Evolutionary conservation across 257 asterid species (phyloP).

Genomic region (Voacanga thouarsii): DNA sequence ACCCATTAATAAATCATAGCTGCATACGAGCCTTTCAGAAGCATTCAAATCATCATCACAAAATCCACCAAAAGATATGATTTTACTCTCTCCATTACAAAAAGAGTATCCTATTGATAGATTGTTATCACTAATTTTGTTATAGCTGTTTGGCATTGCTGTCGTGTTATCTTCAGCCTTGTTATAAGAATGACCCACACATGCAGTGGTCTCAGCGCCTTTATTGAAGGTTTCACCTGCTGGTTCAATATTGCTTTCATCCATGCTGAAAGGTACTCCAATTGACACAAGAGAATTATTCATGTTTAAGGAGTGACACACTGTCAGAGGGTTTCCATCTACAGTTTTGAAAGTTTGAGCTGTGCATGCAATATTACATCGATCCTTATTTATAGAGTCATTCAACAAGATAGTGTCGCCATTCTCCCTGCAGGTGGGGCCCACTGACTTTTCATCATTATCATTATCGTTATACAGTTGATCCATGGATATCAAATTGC

Average conservation of each 20-base stretch:
- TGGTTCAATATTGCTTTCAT: conserved; percentile 14
- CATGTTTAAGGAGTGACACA: conserved; percentile 16
- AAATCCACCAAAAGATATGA: conserved; percentile 32
- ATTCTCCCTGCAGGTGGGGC: conserved; percentile 21
- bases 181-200: conserved; percentile 14
- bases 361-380: not conserved
- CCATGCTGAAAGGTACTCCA: conserved; percentile 16
- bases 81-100: conserved; percentile 24
- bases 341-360: conserved; percentile 14
- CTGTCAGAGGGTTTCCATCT: conserved; percentile 9
- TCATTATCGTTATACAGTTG: conserved; percentile 12
- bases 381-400: conserved; percentile 20
- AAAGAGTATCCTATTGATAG: conserved; percentile 18
- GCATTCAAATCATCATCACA: conserved; percentile 19
- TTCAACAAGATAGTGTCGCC: conserved; percentile 1
- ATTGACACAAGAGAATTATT: conserved; percentile 12
- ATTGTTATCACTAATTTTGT: conserved; percentile 8
- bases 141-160: conserved; percentile 6
- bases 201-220: conserved; percentile 6
- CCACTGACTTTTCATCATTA: conserved; percentile 6
- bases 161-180: conserved; percentile 1
- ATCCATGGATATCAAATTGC: conserved; percentile 19
- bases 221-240: conserved; percentile 6
- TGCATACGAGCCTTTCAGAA: conserved; percentile 27
- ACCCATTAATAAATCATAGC: conserved; percentile 27